A percentile compares a stretch with the other conserved stretches of the same genome.
Conservation (phyloP, 2,329 filamentous ascomycete species). For the Capronia coronata region DNA sequence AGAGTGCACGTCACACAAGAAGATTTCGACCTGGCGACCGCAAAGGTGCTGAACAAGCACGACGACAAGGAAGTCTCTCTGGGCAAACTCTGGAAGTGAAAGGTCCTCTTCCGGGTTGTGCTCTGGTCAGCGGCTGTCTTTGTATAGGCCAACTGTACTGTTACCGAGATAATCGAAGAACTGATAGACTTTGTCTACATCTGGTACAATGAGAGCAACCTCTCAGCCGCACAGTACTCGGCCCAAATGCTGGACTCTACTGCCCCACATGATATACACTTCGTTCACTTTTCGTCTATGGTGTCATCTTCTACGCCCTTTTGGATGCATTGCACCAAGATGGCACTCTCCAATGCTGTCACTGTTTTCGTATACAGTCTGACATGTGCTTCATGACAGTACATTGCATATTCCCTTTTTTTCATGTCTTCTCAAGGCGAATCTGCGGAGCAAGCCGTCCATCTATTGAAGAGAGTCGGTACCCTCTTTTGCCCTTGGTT, state of each 20-base stretch:
- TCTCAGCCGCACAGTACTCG: background rate
- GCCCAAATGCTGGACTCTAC: too few relatives aligned
- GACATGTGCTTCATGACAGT: too few relatives aligned
- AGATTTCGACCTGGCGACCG: slow-evolving; percentile 95
- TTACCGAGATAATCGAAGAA: slow-evolving; percentile 7
- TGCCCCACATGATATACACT: too few relatives aligned
- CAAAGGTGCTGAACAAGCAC: slow-evolving; percentile 99
- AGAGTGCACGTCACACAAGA: slow-evolving; percentile 98
- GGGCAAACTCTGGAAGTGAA: slow-evolving; percentile 75
- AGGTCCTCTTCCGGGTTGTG: background rate
- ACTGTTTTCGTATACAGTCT: too few relatives aligned
- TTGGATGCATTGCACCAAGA: too few relatives aligned
- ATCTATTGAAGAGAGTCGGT: too few relatives aligned
- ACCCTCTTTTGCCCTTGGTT: too few relatives aligned
- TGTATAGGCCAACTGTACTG: slow-evolving; percentile 17
- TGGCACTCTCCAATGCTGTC: too few relatives aligned
- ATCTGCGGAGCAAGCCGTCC: too few relatives aligned
- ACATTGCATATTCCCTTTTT: too few relatives aligned
- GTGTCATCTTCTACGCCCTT: slow-evolving; percentile 16
- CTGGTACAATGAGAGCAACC: background rate
- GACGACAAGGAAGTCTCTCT: slow-evolving; percentile 95
- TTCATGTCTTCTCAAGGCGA: too few relatives aligned
- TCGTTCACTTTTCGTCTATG: slow-evolving; percentile 4
- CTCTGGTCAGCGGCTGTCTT: slow-evolving; percentile 4
- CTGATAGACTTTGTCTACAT: background rate